Evolutionary conservation across 441 rosid species (phyloP).

Genomic region (Melastoma candidum): DNA sequence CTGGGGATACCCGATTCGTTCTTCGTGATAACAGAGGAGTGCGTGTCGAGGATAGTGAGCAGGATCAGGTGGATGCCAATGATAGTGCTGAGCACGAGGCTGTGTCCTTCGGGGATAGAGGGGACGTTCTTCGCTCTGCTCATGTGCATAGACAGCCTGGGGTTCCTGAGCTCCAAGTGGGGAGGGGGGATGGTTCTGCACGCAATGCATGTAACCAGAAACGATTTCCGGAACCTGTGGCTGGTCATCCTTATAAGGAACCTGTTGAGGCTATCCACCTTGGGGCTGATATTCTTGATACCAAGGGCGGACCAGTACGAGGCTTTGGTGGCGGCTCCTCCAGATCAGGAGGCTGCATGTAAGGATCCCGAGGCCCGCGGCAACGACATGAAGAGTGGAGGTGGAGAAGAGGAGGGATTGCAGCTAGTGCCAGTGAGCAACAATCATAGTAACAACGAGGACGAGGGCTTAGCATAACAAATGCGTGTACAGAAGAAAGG

Average conservation of each 20-base stretch:
- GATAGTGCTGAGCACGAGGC: constrained; percentile 58
- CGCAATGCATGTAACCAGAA: constrained; percentile 52
- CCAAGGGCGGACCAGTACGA: constrained; percentile 40
- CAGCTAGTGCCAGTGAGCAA: too few species aligned
- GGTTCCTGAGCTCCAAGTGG: constrained; percentile 54
- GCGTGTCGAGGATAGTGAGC: constrained; percentile 41
- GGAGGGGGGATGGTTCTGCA: constrained; percentile 61
- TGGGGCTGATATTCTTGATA: constrained; percentile 54
- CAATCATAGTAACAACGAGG: too few species aligned
- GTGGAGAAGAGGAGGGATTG: too few species aligned
- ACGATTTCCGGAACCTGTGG: constrained; percentile 55
- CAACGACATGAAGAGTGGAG: too few species aligned
- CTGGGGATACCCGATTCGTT: constrained; percentile 65
- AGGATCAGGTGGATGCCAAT: constrained; percentile 72
- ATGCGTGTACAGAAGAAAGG: too few species aligned
- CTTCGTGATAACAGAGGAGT: constrained; percentile 64
- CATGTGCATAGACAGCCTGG: constrained; percentile 74
- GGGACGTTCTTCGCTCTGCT: constrained; percentile 73
- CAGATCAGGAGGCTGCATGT: background rate
- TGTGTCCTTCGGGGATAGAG: constrained; percentile 71
- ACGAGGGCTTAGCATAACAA: too few species aligned
- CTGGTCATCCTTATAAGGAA: constrained; percentile 53
- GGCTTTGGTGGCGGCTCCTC: constrained; percentile 10
- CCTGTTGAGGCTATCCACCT: constrained; percentile 38
- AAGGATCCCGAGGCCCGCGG: too few species aligned